These are phyloP conservation scores for Leccinum boreale DNA, from an alignment of 768 basidiomycete species.

Conservation along the genomic window DNA sequence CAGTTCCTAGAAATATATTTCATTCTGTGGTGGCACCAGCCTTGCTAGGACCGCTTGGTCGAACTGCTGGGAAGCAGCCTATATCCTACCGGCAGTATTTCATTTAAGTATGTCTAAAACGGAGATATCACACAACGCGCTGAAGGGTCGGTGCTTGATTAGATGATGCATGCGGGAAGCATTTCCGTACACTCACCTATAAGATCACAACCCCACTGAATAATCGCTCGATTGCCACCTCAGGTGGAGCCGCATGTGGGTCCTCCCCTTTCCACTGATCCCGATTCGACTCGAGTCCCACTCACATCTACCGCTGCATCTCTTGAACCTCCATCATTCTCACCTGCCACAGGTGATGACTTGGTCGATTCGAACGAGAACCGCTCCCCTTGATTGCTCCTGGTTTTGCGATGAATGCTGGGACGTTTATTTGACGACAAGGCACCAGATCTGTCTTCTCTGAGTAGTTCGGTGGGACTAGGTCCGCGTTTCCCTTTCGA, in stretches of 20 bases:
- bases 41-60: background rate
- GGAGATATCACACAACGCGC: conserved; percentile 2
- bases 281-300: conserved; percentile 1
- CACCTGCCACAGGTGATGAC: conserved; percentile 8
- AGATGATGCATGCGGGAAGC: conserved; percentile 1
- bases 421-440: conserved; percentile 60
- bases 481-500: conserved; percentile 61
- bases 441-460: conserved; percentile 58
- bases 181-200: conserved; percentile 12
- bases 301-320: background rate
- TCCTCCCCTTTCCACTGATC: conserved; percentile 10
- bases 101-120: conserved; percentile 8
- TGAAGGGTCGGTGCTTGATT: conserved; percentile 2
- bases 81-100: background rate
- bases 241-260: conserved; percentile 1
- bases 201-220: conserved; percentile 3
- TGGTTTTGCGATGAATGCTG: conserved; percentile 52
- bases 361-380: conserved; percentile 12
- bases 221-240: conserved; percentile 12
- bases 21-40: background rate
- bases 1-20: conserved; percentile 1
- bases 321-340: conserved; percentile 6
- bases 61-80: background rate
- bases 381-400: conserved; percentile 7
- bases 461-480: conserved; percentile 67